Evolutionary conservation across 2,329 filamentous ascomycete genomes (phyloP).

Genomic region (Xenosphaeropsis pyriputrescens): DNA sequence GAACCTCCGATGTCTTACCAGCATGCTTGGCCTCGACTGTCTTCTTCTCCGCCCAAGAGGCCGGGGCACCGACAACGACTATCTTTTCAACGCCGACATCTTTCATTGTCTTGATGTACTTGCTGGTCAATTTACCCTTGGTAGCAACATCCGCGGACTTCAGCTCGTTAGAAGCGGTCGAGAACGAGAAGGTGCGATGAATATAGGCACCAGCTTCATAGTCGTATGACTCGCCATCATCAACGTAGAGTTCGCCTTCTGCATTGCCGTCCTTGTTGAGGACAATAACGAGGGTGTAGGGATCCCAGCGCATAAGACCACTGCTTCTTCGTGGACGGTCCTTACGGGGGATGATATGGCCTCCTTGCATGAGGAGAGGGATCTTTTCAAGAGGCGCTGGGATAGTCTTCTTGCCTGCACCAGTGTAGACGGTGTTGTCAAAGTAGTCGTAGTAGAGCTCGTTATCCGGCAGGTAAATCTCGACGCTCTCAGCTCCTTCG

Average conservation of each 20-base stretch:
- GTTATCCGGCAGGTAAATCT: constrained; percentile 78
- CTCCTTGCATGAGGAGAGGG: constrained; percentile 82
- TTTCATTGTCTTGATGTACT: constrained; percentile 68
- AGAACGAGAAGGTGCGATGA: constrained; percentile 64
- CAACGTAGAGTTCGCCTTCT: constrained; percentile 72
- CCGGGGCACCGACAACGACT: constrained; percentile 66
- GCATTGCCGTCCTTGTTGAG: constrained; percentile 56
- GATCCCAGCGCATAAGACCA: constrained; percentile 84
- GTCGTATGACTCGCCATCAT: constrained; percentile 89
- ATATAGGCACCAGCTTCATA: constrained; percentile 78
- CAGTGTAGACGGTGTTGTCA: constrained; percentile 60
- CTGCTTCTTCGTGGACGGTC: constrained; percentile 77
- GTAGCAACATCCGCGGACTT: constrained; percentile 51
- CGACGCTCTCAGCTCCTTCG: constrained; percentile 55
- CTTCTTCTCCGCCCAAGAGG: constrained; percentile 50
- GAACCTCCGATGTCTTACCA: constrained; percentile 36
- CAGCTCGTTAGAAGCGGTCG: constrained; percentile 36
- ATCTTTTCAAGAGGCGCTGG: constrained; percentile 73
- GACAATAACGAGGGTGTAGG: constrained; percentile 78
- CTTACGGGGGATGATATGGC: constrained; percentile 80
- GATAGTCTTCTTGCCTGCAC: constrained; percentile 56
- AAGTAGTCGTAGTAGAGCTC: constrained; percentile 95
- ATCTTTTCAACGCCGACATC: constrained; percentile 72
- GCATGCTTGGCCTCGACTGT: constrained; percentile 40
- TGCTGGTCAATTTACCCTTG: constrained; percentile 44